Evolutionary conservation across 1,284 basidiomycete genomes (phyloP).

Genomic region (Neolentinus lepideus): DNA sequence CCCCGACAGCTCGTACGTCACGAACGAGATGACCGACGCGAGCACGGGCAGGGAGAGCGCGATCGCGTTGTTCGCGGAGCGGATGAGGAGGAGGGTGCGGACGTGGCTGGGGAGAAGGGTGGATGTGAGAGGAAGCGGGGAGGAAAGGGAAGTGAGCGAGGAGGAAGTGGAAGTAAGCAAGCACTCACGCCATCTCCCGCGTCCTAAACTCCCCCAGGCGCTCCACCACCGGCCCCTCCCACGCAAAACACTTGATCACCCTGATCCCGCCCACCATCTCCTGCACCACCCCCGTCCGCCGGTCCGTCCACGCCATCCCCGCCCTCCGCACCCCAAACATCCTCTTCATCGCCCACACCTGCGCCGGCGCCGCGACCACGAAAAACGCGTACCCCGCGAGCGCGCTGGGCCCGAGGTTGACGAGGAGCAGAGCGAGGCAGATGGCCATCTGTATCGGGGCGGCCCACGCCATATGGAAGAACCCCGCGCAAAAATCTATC

Average conservation of each 20-base stretch:
- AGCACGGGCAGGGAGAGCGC: conserved; percentile 72
- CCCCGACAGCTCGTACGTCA: conserved; percentile 70
- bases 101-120: conserved; percentile 49
- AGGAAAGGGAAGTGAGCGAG: no score
- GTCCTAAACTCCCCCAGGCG: conserved; percentile 66
- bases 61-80: conserved; percentile 63
- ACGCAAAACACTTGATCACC: conserved; percentile 87
- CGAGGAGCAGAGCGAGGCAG: conserved; percentile 61
- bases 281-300: conserved; percentile 76
- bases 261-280: conserved; percentile 84
- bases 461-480: conserved; percentile 77
- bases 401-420: conserved; percentile 74
- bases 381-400: conserved; percentile 84
- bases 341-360: conserved; percentile 68
- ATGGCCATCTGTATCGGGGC: conserved; percentile 68
- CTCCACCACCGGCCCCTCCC: conserved; percentile 69
- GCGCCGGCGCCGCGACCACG: conserved; percentile 55
- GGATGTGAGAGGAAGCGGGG: no score
- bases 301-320: conserved; percentile 90
- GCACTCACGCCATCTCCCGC: conserved; percentile 63
- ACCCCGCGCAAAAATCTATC: conserved; percentile 86
- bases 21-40: conserved; percentile 81
- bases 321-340: conserved; percentile 69
- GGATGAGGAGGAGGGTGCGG: conserved; percentile 66
- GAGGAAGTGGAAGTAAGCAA: no score